Base-by-base conservation (phyloP, 352 stramenopile genomes). In the Phytophthora megakarya region DNA sequence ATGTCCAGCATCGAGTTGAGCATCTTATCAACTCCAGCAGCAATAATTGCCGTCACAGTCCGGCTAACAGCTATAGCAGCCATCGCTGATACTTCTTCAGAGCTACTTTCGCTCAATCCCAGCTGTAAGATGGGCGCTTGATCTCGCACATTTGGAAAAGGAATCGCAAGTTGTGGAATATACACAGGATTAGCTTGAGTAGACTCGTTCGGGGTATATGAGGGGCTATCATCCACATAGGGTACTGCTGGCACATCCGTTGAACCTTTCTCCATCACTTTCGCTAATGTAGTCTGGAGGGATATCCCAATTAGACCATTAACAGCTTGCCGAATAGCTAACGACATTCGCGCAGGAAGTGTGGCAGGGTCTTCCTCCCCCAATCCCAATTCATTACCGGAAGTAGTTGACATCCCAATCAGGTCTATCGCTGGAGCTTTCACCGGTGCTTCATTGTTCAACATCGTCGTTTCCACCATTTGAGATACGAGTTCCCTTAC, bases 241-340 rank as follows among this genome's bases (percentile, higher is more conserved):
- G 21, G 10, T 32, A 38, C 18, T 16, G 26, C 19, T 42, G 49
- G 9, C 15, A 46, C 23, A 37, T 35, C 18, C 22, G 33, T 33
- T 33, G 18, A 18, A 28, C 33, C 1, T 57, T 54, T 60, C 9
- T 58, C 61, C 38, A 72, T 75, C 18, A 80, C 52, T 3, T 77
- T 51, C 25, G 56, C 55, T 9, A 85, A 11, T 33, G 54, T 71
- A 19, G 71, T 53, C 57, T 85, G 70, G n/a, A 85, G 67, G 0
- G 76, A 81, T 26, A 77, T 49, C 2, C 67, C 76, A 37, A 85
- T 82, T 28, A 85, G 39, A 23, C 67, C 71, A 46, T 69, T 70
- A 9, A 85, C 73, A 18, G 62, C 50, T 50, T 67, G 55, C 3
- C 69, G 67, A 39, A 82, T 71, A 15, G 73, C 67, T 28, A 81